These are phyloP conservation scores for Hypsizygus marmoreus DNA, from an alignment of 768 basidiomycete genomes.

Conservation along the genomic window DNA sequence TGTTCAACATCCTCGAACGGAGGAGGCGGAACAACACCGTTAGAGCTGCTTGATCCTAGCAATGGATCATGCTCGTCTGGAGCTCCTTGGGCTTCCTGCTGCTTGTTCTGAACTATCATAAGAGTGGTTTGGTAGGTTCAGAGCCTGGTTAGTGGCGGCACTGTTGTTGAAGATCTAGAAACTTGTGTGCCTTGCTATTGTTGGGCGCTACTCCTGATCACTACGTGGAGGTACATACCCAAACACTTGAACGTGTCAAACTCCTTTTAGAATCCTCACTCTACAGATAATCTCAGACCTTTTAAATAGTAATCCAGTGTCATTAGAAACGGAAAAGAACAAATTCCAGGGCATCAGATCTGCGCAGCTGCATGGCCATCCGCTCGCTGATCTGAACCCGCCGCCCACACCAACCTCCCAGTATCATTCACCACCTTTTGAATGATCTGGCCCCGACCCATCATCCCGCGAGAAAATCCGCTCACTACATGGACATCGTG, in stretches of 20 bases:
- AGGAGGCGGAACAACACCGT: constrained; percentile 9
- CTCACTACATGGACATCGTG: constrained; percentile 71
- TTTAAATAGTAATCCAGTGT: not conserved
- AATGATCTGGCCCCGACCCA: constrained; percentile 90
- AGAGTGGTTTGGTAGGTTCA: too few relatives aligned
- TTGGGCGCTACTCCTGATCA: too few relatives aligned
- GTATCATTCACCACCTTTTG: constrained; percentile 70
- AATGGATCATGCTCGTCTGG: constrained; percentile 1
- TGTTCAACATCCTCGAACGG: constrained; percentile 7
- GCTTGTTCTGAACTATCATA: too few relatives aligned
- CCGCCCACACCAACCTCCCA: constrained; percentile 88
- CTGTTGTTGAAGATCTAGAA: too few relatives aligned
- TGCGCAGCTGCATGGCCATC: constrained; percentile 90
- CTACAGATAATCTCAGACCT: not conserved
- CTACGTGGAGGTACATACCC: too few relatives aligned
- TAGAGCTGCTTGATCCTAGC: not conserved
- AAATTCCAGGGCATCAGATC: constrained; percentile 46
- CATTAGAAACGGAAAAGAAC: not conserved
- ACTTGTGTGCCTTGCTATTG: too few relatives aligned
- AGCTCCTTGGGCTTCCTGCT: not conserved
- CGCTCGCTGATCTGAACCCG: constrained; percentile 85
- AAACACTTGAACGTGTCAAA: too few relatives aligned
- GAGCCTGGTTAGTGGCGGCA: too few relatives aligned
- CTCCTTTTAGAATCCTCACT: too few relatives aligned
- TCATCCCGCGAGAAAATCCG: constrained; percentile 62